Evolutionary conservation across 495 filamentous ascomycete species (phyloP).

Genomic region (Neurospora sublineolata): DNA sequence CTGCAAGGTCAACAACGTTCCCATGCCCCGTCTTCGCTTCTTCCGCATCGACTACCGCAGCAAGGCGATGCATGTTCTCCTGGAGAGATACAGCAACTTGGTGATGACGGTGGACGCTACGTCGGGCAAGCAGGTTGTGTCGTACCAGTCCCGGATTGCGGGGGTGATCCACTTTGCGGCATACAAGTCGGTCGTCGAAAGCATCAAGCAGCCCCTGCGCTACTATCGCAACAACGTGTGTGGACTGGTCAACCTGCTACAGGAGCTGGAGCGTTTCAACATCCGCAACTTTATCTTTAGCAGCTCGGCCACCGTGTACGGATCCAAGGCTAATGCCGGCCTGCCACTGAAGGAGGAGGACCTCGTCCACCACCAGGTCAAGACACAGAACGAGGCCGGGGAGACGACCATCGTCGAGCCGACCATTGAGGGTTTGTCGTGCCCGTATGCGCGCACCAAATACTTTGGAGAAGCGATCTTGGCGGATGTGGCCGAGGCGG

Average conservation of each 20-base stretch:
- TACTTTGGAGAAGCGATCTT: constrained; percentile 56
- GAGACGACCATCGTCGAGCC: constrained; percentile 4
- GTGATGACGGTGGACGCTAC: constrained; percentile 25
- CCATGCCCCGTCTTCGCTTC: constrained; percentile 42
- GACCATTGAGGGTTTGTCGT: constrained; percentile 42
- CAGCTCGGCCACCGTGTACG: constrained; percentile 53
- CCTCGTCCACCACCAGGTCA: constrained; percentile 46
- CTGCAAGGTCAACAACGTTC: constrained; percentile 21
- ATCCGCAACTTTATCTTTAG: constrained; percentile 59
- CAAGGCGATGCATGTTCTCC: constrained; percentile 12
- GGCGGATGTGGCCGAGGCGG: constrained; percentile 46
- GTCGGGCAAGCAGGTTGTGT: constrained; percentile 33
- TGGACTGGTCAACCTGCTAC: constrained; percentile 49
- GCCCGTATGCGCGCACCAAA: constrained; percentile 55
- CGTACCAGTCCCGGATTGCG: constrained; percentile 36
- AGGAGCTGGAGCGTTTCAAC: constrained; percentile 41
- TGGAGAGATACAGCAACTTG: constrained; percentile 18
- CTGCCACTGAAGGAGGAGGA: constrained; percentile 48
- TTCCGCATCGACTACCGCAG: constrained; percentile 49
- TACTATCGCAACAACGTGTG: constrained; percentile 59
- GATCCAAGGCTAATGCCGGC: constrained; percentile 41
- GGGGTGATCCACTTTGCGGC: constrained; percentile 58
- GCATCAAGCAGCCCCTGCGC: constrained; percentile 40
- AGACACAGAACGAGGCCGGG: constrained; percentile 2
- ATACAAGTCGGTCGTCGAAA: constrained; percentile 42